A percentile compares a stretch with the other conserved stretches of the same genome.
phyloP scores from a whole-genome alignment of 2,329 filamentous ascomycete genomes.

The Colletotrichum sp. region DNA sequence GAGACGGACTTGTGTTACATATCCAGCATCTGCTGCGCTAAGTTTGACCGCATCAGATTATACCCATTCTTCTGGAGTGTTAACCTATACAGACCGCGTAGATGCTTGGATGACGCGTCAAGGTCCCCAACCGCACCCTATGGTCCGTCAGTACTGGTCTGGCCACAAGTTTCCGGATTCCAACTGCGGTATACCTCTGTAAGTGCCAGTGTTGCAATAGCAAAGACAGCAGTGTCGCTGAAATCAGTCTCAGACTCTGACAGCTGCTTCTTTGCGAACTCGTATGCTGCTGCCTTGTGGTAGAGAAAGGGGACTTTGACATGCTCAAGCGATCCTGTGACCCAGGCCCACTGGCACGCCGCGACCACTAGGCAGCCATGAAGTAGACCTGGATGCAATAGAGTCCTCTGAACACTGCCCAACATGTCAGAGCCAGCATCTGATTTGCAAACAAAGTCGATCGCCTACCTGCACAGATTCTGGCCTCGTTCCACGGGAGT shows the following conservation, averaged over 20 bases:
- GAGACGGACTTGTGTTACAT: slow-evolving; percentile 32
- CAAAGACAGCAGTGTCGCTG: slow-evolving; percentile 46
- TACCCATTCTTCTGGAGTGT: slow-evolving; percentile 25
- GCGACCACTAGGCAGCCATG: slow-evolving; percentile 50
- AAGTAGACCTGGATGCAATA: slow-evolving; percentile 49
- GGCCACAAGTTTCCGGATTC: not conserved
- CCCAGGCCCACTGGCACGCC: slow-evolving; percentile 50
- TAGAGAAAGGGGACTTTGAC: slow-evolving; percentile 50
- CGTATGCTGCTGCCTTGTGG: slow-evolving; percentile 51
- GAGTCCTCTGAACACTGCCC: slow-evolving; percentile 44
- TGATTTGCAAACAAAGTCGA: not conserved
- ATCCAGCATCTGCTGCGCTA: slow-evolving; percentile 48
- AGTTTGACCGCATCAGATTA: slow-evolving; percentile 31
- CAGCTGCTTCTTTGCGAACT: slow-evolving; percentile 49
- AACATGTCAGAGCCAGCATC: slow-evolving; percentile 4
- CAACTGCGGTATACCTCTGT: slow-evolving; percentile 42
- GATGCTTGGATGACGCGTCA: slow-evolving; percentile 47
- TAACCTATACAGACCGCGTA: slow-evolving; percentile 42
- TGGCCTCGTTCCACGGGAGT: slow-evolving; percentile 39
- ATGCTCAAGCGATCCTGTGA: slow-evolving; percentile 47
- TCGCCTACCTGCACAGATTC: slow-evolving; percentile 37
- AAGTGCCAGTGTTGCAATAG: slow-evolving; percentile 47
- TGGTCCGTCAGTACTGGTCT: not conserved
- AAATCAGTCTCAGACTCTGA: slow-evolving; percentile 39
- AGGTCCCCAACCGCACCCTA: slow-evolving; percentile 48